These are phyloP conservation scores for Rhizopogon rudus DNA, from an alignment of 768 basidiomycete genomes.

Conservation along the genomic window DNA sequence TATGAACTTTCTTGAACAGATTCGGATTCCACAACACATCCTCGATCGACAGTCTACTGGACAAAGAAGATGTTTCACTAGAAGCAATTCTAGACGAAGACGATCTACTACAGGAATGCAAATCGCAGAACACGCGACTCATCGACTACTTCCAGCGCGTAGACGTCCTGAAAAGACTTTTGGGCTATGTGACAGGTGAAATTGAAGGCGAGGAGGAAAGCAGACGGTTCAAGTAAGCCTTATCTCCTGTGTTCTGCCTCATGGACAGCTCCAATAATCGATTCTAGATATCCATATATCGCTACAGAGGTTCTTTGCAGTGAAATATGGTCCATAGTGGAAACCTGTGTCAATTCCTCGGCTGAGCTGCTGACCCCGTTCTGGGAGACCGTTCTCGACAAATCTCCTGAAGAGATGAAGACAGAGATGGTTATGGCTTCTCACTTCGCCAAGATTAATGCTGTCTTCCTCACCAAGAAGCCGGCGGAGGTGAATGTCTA, in stretches of 20 bases:
- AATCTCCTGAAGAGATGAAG: slow-evolving; percentile 81
- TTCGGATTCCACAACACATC: slow-evolving; percentile 90
- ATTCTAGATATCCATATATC: slow-evolving; percentile 79
- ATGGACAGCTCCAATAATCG: slow-evolving; percentile 1
- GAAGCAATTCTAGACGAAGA: slow-evolving; percentile 93
- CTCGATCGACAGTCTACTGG: slow-evolving; percentile 83
- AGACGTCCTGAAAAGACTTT: slow-evolving; percentile 73
- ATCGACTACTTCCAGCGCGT: slow-evolving; percentile 83
- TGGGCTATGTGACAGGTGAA: slow-evolving; percentile 84
- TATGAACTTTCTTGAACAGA: slow-evolving; percentile 37
- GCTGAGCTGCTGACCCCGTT: slow-evolving; percentile 77
- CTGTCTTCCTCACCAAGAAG: slow-evolving; percentile 82
- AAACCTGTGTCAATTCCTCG: slow-evolving; percentile 73
- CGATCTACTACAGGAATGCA: slow-evolving; percentile 93
- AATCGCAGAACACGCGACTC: slow-evolving; percentile 85
- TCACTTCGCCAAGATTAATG: slow-evolving; percentile 93
- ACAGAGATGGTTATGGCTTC: slow-evolving; percentile 83
- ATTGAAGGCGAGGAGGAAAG: slow-evolving; percentile 79
- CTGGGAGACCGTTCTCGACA: slow-evolving; percentile 86
- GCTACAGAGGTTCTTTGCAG: slow-evolving; percentile 94
- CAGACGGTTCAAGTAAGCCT: slow-evolving; percentile 68
- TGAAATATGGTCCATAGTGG: slow-evolving; percentile 93
- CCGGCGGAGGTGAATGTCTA: slow-evolving; percentile 70
- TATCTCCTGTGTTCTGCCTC: neutral
- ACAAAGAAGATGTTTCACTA: slow-evolving; percentile 84